Conservation (phyloP, 1,139 yeast species). For the Debaryomyces fabryi region DNA sequence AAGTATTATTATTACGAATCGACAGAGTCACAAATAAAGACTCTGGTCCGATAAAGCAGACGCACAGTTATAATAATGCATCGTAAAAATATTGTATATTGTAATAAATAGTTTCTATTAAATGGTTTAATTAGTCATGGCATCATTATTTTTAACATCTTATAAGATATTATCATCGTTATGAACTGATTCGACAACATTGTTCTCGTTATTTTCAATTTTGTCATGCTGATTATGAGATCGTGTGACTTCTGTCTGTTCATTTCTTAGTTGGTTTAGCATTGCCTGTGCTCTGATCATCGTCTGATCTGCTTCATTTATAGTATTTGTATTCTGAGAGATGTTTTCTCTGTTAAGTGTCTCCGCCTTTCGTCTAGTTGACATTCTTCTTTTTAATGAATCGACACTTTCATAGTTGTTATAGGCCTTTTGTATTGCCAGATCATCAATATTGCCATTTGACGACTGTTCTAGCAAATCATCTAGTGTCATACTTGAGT, state of each 20-base stretch:
- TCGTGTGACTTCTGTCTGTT: not conserved
- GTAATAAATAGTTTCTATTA: conserved; percentile 5
- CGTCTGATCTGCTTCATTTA: conserved; percentile 27
- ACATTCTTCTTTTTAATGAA: conserved; percentile 40
- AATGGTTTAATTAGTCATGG: conserved; percentile 1
- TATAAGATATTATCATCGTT: not conserved
- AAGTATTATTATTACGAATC: not conserved
- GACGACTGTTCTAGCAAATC: conserved; percentile 17
- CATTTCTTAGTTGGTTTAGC: conserved; percentile 39
- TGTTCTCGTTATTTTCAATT: not conserved
- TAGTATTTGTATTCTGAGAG: conserved; percentile 14
- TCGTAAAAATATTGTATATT: not conserved
- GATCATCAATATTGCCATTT: not conserved
- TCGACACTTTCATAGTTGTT: conserved; percentile 45
- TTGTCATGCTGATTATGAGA: not conserved
- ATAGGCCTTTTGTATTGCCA: not conserved
- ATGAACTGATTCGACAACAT: not conserved
- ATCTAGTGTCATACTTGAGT: conserved; percentile 33
- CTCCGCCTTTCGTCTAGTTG: conserved; percentile 31
- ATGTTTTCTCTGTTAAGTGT: not conserved
- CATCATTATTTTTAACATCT: not conserved
- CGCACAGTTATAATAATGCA: not conserved
- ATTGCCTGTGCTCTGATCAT: conserved; percentile 47
- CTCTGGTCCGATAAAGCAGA: not conserved
- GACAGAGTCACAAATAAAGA: not conserved